Evolutionary conservation across 208 protist genomes (phyloP), one percentile per base, ranked within the genome.

Genomic region (Leishmania mexicana): DNA sequence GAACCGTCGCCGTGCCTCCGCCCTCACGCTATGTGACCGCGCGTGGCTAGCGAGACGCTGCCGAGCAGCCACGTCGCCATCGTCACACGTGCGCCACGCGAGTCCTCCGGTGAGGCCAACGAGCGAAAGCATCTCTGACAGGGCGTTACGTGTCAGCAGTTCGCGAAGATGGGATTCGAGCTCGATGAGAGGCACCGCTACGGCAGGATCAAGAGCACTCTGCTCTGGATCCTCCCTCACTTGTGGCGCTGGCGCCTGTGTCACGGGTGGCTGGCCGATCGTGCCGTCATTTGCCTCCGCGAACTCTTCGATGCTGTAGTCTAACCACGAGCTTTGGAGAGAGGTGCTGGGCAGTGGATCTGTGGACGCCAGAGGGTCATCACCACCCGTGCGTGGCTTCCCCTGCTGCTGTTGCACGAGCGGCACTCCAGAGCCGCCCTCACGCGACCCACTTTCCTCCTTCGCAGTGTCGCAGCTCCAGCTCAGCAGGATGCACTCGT

Each of bases 391-490:
- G 38, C 68, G 42, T 35, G 42, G 40, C 38, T 51, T 24, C 38
- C 13, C 42, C 8, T 51, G 51, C 53, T 35, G 45, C 24, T 53
- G 58, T 49, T 31, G 45, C n/a, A 51, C 68, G 21, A 19, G 38
- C 68, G 21, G 1, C 17, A 51, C 42, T 40, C 62, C 31, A 40
- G 47, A 28, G n/a, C 8, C 24, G 49, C 40, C 47, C 17, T 79
- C 40, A 5, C 62, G 72, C 38, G 60, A 10, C 5, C 54, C 24
- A 28, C 51, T 64, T 58, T 38, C 80, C 10, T 76, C 75, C 57
- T 83, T 49, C 42, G 53, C 80, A 8, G 67, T 40, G 58, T 21
- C 40, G 42, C 71, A 75, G 47, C 81, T 77, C 81, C 81, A 84
- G 64, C 68, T 53, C 51, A 84, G 57, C 24, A 84, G 47, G 3